phyloP scores from a whole-genome alignment of 305 asterid genomes.

The Rubia tinctorum region DNA sequence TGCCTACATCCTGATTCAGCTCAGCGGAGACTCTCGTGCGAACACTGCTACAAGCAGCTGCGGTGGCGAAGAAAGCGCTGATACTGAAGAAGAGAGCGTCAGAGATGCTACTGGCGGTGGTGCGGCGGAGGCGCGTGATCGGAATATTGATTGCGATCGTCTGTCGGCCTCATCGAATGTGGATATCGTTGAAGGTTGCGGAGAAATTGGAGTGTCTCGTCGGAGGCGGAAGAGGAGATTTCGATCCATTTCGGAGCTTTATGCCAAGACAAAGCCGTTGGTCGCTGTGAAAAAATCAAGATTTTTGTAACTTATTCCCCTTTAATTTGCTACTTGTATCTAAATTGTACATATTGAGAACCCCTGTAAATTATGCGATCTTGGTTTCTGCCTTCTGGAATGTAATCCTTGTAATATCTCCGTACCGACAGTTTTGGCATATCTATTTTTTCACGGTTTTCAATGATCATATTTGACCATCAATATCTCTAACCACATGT shows the following conservation, averaged over 20 bases:
- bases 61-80: neutral
- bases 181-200: neutral
- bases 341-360: no score
- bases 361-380: no score
- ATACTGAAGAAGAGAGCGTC: neutral
- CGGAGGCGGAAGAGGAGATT: slow-evolving; percentile 1
- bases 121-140: neutral
- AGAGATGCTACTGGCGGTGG: neutral
- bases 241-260: neutral
- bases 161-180: neutral
- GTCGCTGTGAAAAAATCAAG: neutral
- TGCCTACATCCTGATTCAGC: slow-evolving; percentile 21
- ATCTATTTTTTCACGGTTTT: no score
- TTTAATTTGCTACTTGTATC: no score
- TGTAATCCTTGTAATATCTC: no score
- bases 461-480: no score
- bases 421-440: no score
- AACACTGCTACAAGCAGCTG: neutral
- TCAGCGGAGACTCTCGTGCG: neutral
- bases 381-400: no score
- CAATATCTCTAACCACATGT: no score
- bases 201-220: neutral
- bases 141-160: neutral
- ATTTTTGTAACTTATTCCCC: neutral
- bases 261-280: neutral